Percentiles rank a stretch among this genome's conserved stretches.
These are phyloP conservation scores for Yamadazyma sp. DNA, from an alignment of 805 yeast genomes.

Conservation along the genomic window DNA sequence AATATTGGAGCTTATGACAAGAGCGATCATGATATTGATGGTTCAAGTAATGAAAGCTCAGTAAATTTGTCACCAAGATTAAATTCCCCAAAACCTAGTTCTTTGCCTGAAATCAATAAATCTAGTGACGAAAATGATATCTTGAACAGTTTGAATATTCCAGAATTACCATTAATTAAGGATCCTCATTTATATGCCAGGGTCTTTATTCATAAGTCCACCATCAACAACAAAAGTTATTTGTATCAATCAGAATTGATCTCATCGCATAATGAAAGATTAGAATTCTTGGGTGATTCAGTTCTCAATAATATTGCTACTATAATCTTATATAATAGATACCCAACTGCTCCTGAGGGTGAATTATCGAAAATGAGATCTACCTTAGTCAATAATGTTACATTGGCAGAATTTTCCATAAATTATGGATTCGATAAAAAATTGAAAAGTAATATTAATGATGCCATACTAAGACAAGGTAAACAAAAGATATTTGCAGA, in stretches of 20 bases:
- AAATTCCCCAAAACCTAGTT: background rate
- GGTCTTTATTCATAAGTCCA: constrained; percentile 81
- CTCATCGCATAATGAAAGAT: constrained; percentile 73
- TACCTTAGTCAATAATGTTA: constrained; percentile 67
- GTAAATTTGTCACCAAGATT: background rate
- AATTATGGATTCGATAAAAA: constrained; percentile 63
- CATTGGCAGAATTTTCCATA: constrained; percentile 66
- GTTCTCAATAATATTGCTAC: constrained; percentile 73
- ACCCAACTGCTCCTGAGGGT: constrained; percentile 79
- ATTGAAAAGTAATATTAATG: constrained; percentile 50
- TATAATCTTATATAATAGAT: constrained; percentile 57
- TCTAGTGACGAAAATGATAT: constrained; percentile 1
- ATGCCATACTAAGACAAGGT: constrained; percentile 44
- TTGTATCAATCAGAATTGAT: constrained; percentile 56
- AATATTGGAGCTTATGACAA: background rate
- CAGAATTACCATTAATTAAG: constrained; percentile 65
- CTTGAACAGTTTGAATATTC: constrained; percentile 26
- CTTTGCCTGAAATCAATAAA: constrained; percentile 1
- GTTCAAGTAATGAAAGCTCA: background rate
- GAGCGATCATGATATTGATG: background rate
- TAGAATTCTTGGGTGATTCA: constrained; percentile 91
- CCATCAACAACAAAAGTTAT: constrained; percentile 55
- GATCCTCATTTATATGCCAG: constrained; percentile 58
- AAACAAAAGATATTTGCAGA: constrained; percentile 79
- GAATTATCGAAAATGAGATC: constrained; percentile 69